Percentiles rank a stretch among this genome's conserved stretches.
phyloP scores from a whole-genome alignment of 2,329 filamentous ascomycete species.

The Zymoseptoria brevis region DNA sequence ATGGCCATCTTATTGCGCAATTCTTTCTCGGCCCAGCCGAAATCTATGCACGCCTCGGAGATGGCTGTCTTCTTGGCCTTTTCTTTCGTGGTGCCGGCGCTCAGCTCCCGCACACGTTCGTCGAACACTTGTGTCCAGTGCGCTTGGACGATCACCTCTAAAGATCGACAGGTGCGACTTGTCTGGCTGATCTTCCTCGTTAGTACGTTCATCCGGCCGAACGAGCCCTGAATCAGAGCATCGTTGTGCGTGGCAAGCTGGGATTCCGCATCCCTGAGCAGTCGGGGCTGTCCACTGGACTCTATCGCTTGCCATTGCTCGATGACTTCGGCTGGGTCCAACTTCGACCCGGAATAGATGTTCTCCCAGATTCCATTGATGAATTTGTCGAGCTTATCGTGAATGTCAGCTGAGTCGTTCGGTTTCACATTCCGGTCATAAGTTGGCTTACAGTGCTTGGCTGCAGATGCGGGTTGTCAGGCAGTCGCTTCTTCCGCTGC shows the following conservation, averaged over 20 bases:
- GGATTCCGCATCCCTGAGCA: conserved; percentile 17
- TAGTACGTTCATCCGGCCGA: conserved; percentile 38
- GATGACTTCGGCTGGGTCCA: conserved; percentile 34
- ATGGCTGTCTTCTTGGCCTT: conserved; percentile 47
- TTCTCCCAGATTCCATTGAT: conserved; percentile 45
- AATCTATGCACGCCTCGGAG: conserved; percentile 46
- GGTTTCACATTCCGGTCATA: conserved; percentile 39
- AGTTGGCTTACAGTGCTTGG: conserved; percentile 43
- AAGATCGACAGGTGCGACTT: conserved; percentile 47
- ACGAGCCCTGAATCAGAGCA: conserved; percentile 22
- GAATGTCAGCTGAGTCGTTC: background rate
- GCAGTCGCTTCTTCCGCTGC: conserved; percentile 23
- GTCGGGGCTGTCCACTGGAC: conserved; percentile 21
- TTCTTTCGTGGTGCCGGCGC: conserved; percentile 21
- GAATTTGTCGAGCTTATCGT: conserved; percentile 34
- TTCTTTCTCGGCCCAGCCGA: conserved; percentile 52
- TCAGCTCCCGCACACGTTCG: conserved; percentile 39
- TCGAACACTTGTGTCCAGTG: conserved; percentile 51
- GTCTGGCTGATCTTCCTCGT: conserved; percentile 41
- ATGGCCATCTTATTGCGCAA: conserved; percentile 46
- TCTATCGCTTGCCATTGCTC: conserved; percentile 30
- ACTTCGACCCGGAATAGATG: conserved; percentile 36
- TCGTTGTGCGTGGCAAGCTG: conserved; percentile 15
- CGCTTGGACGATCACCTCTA: conserved; percentile 53
- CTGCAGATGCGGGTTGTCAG: conserved; percentile 36